These are phyloP conservation scores for Cyberlindnera mrakii DNA, from an alignment of 805 yeast genomes.

Conservation along the genomic window DNA sequence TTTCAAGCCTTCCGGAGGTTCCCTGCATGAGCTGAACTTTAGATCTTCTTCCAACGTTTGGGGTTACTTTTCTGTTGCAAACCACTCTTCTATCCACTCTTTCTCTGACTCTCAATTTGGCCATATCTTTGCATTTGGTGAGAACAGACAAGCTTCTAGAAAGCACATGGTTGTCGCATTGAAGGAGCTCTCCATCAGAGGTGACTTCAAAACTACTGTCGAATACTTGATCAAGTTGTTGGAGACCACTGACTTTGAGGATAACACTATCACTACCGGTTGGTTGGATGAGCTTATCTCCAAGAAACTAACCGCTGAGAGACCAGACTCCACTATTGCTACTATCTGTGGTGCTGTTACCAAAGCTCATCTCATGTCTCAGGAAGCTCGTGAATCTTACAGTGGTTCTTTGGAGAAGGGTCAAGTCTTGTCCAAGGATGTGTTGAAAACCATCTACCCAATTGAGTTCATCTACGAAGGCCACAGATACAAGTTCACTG, in stretches of 20 bases:
- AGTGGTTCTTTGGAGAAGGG: constrained; percentile 83
- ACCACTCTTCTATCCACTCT: constrained; percentile 94
- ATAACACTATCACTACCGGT: constrained; percentile 95
- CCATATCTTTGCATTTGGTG: constrained; percentile 98
- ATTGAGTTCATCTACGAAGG: constrained; percentile 96
- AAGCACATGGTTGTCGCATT: constrained; percentile 98
- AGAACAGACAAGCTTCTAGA: constrained; percentile 95
- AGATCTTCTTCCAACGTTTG: constrained; percentile 96
- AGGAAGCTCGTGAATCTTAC: constrained; percentile 64
- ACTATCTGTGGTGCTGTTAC: constrained; percentile 97
- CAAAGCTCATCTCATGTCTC: constrained; percentile 81
- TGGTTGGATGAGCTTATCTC: constrained; percentile 97
- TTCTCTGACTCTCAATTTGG: constrained; percentile 99
- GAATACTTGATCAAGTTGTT: constrained; percentile 92
- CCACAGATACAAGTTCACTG: constrained; percentile 87
- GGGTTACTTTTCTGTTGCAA: constrained; percentile 98
- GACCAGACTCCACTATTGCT: constrained; percentile 89
- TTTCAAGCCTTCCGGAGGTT: constrained; percentile 97
- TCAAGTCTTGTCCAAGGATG: constrained; percentile 81
- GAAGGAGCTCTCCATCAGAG: constrained; percentile 93
- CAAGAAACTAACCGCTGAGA: constrained; percentile 90
- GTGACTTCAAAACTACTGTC: constrained; percentile 97
- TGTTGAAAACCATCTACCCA: constrained; percentile 82
- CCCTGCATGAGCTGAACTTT: constrained; percentile 91
- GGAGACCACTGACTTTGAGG: constrained; percentile 95